Conservation (phyloP, 192 early-diverging fungal genomes). For the Lobosporangium transversale region DNA sequence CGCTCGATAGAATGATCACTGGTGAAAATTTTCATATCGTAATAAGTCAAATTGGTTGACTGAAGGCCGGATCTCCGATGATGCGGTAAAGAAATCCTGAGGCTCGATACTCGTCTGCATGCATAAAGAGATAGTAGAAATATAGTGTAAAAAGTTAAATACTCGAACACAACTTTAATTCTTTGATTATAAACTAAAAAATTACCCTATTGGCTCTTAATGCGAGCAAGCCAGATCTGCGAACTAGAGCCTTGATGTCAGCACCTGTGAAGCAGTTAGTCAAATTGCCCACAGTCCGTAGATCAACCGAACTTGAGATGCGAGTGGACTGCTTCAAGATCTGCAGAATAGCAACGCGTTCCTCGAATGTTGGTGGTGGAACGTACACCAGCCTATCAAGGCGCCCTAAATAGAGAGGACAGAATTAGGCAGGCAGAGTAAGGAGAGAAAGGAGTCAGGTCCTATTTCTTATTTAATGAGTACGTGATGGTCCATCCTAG, state of each 20-base stretch:
- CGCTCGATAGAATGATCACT: background rate
- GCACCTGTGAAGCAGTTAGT: constrained; percentile 73
- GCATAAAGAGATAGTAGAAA: background rate
- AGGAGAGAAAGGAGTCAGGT: background rate
- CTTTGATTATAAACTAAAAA: background rate
- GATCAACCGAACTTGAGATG: constrained; percentile 43
- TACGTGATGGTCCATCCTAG: too few relatives aligned
- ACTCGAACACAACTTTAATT: background rate
- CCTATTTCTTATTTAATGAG: too few relatives aligned
- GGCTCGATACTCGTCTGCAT: constrained; percentile 32
- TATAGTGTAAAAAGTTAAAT: too few relatives aligned
- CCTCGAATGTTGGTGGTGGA: constrained; percentile 63
- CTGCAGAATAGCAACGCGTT: constrained; percentile 73
- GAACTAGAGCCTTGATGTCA: constrained; percentile 70
- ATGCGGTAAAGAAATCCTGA: constrained; percentile 38
- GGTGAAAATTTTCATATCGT: constrained; percentile 41
- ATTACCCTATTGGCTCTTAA: constrained; percentile 52
- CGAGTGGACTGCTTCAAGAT: constrained; percentile 53
- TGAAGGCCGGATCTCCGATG: constrained; percentile 35
- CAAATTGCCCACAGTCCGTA: constrained; percentile 53
- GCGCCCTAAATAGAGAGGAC: constrained; percentile 60
- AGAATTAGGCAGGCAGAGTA: background rate
- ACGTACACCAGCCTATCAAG: constrained; percentile 83
- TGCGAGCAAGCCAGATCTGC: constrained; percentile 66
- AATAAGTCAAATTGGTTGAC: constrained; percentile 31